phyloP scores from a whole-genome alignment of 2,329 filamentous ascomycete species.

The Verticillium nubilum region DNA sequence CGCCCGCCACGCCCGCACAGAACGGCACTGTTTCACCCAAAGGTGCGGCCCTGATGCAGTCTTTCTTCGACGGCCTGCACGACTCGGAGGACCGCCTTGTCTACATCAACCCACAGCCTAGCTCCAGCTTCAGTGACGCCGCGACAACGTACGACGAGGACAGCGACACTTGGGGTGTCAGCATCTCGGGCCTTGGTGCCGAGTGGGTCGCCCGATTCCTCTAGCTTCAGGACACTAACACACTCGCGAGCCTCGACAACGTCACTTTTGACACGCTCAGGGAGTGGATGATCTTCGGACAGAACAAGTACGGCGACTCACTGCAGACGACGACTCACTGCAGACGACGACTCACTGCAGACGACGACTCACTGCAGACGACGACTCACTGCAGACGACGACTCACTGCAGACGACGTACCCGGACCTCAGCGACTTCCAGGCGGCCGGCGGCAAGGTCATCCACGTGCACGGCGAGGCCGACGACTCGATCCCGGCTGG shows the following conservation, averaged over 20 bases:
- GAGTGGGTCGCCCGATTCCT: conserved; percentile 35
- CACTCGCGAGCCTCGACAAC: conserved; percentile 30
- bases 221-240: conserved; percentile 26
- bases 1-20: conserved; percentile 26
- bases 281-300: conserved; percentile 43
- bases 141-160: conserved; percentile 22
- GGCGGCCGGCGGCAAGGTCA: conserved; percentile 44
- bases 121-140: conserved; percentile 26
- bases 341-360: too few species aligned
- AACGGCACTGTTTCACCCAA: conserved; percentile 27
- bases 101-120: conserved; percentile 29
- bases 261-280: conserved; percentile 48
- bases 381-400: too few species aligned
- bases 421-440: conserved; percentile 48
- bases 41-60: conserved; percentile 24
- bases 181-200: conserved; percentile 24
- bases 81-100: conserved; percentile 27
- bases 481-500: conserved; percentile 46
- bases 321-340: conserved; percentile 53
- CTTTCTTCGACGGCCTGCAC: conserved; percentile 27
- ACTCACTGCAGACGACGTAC: conserved; percentile 47
- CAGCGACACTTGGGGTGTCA: conserved; percentile 23
- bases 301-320: conserved; percentile 40
- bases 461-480: conserved; percentile 54
- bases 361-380: too few species aligned